phyloP scores from a whole-genome alignment of 192 early-diverging fungal species.

The Dimargaris xerosporica region DNA sequence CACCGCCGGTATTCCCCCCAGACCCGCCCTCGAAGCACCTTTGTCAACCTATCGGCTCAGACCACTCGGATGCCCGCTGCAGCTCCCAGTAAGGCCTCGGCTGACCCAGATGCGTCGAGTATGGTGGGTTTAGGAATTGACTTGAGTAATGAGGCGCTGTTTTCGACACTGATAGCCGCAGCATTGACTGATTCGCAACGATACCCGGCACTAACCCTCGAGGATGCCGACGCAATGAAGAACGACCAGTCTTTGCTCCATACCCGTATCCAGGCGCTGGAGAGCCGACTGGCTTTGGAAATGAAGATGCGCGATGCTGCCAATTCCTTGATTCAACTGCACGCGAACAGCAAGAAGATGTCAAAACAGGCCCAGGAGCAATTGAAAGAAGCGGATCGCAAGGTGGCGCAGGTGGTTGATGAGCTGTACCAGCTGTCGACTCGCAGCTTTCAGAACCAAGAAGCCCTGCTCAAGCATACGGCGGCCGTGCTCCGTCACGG shows the following conservation, averaged over 20 bases:
- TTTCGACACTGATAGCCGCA: slow-evolving; percentile 33
- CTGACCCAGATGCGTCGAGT: neutral
- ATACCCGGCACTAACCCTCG: slow-evolving; percentile 32
- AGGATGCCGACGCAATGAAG: slow-evolving; percentile 36
- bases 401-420: slow-evolving; percentile 32
- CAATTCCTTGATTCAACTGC: slow-evolving; percentile 31
- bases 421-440: slow-evolving; percentile 33
- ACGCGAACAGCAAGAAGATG: slow-evolving; percentile 33
- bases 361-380: slow-evolving; percentile 34
- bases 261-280: slow-evolving; percentile 27
- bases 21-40: neutral
- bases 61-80: neutral
- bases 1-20: neutral
- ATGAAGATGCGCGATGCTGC: slow-evolving; percentile 43
- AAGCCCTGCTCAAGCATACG: slow-evolving; percentile 34
- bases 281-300: slow-evolving; percentile 32
- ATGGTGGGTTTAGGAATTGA: slow-evolving; percentile 14
- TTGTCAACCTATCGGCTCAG: slow-evolving; percentile 5
- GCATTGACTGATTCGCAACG: slow-evolving; percentile 36
- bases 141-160: slow-evolving; percentile 25
- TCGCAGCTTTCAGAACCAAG: slow-evolving; percentile 25
- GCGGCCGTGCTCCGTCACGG: slow-evolving; percentile 27
- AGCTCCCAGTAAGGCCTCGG: neutral
- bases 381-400: slow-evolving; percentile 29
- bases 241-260: slow-evolving; percentile 37